Conservation (phyloP, 768 basidiomycete genomes). For the Lactifluus rugatus region DNA sequence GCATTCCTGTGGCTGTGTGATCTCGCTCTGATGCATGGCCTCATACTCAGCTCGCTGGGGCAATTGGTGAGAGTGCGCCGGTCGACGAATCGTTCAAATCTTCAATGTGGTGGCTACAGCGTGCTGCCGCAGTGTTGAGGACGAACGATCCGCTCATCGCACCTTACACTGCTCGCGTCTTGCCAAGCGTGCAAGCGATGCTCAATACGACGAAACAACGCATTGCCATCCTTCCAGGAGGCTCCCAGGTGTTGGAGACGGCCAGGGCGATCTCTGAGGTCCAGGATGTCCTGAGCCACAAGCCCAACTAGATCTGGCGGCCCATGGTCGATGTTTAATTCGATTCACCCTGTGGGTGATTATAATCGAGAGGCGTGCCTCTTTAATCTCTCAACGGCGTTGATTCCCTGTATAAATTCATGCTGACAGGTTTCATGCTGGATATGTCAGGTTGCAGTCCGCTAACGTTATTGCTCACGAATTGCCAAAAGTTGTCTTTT, state of each 20-base stretch:
- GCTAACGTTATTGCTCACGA: slow-evolving; percentile 1
- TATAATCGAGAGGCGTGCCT: slow-evolving; percentile 10
- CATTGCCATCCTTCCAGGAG: slow-evolving; percentile 65
- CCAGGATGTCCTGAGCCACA: slow-evolving; percentile 55
- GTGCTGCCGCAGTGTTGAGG: slow-evolving; percentile 58
- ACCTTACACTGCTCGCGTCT: slow-evolving; percentile 71
- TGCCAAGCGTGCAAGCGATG: slow-evolving; percentile 69
- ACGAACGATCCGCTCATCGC: slow-evolving; percentile 75
- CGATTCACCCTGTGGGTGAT: slow-evolving; percentile 9
- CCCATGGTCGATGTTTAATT: background rate
- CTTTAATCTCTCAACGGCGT: slow-evolving; percentile 7
- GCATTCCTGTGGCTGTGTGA: slow-evolving; percentile 7
- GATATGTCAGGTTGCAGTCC: slow-evolving; percentile 16
- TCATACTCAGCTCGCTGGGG: slow-evolving; percentile 49
- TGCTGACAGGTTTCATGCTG: slow-evolving; percentile 13
- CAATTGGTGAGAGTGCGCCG: slow-evolving; percentile 67
- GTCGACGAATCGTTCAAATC: slow-evolving; percentile 75
- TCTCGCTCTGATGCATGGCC: background rate
- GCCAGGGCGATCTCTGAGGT: slow-evolving; percentile 64
- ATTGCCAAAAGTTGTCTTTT: background rate
- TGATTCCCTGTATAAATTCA: slow-evolving; percentile 15
- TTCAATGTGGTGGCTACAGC: slow-evolving; percentile 81
- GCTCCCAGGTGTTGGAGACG: slow-evolving; percentile 55
- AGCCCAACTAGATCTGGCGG: slow-evolving; percentile 21
- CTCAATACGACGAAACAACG: slow-evolving; percentile 75